Evolutionary conservation across 306 rosid genomes (phyloP).

Genomic region (Carpinus viminea): DNA sequence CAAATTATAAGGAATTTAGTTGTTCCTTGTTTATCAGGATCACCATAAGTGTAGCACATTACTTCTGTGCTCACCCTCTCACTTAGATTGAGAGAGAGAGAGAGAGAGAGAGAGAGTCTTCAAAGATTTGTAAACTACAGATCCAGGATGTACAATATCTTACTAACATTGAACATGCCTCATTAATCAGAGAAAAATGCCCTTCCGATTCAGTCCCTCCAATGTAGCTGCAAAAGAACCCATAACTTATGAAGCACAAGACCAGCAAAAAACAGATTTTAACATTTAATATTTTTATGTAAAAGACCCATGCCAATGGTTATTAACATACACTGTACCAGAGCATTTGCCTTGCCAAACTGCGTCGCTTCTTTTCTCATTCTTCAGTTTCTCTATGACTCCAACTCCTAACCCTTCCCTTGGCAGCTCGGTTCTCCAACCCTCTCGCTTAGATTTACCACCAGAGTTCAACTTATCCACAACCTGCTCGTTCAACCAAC

Average conservation of each 20-base stretch:
- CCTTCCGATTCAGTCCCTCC: conserved; percentile 83
- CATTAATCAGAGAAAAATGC: conserved; percentile 83
- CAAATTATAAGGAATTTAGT: not conserved
- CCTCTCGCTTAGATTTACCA: conserved; percentile 66
- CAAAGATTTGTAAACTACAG: conserved; percentile 12
- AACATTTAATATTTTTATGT: not conserved
- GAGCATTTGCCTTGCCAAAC: conserved; percentile 98
- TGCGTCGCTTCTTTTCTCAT: conserved; percentile 69
- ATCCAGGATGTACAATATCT: conserved; percentile 34
- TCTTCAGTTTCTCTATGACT: conserved; percentile 68
- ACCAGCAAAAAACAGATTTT: conserved; percentile 1
- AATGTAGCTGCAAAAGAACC: conserved; percentile 70
- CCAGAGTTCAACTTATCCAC: conserved; percentile 78
- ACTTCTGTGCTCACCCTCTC: not conserved
- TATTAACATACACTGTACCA: conserved; percentile 93
- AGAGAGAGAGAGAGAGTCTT: not conserved
- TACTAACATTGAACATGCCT: conserved; percentile 97
- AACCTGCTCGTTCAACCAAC: conserved; percentile 54
- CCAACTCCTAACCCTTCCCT: conserved; percentile 59
- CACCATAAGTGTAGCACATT: not conserved
- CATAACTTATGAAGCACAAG: conserved; percentile 11
- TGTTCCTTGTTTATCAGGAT: not conserved
- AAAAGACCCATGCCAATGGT: not conserved
- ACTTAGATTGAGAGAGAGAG: not conserved
- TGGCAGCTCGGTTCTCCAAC: conserved; percentile 80